Percentiles rank a stretch among this genome's conserved stretches.
Evolutionary conservation across 2,329 filamentous ascomycete genomes (phyloP).

Genomic region (Colletotrichum liriopes): DNA sequence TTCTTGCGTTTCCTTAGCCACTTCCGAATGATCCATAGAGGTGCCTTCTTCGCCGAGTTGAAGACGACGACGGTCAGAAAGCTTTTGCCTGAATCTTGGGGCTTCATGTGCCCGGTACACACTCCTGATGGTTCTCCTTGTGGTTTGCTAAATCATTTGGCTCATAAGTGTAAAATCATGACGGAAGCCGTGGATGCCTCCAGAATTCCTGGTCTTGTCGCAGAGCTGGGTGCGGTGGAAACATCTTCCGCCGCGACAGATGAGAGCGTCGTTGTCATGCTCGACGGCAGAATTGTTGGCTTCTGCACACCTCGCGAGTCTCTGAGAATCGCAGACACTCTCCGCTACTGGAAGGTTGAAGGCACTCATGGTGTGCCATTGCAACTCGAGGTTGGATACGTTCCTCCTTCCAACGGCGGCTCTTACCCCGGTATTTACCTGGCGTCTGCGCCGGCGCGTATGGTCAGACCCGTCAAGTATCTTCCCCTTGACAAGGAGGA

Average conservation of each 20-base stretch:
- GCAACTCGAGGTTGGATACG: constrained; percentile 91
- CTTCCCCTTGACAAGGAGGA: constrained; percentile 89
- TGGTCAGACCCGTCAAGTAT: constrained; percentile 95
- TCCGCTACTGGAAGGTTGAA: constrained; percentile 96
- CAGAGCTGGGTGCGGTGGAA: constrained; percentile 84
- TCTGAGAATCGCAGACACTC: constrained; percentile 84
- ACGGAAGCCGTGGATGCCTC: constrained; percentile 83
- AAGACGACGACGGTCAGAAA: constrained; percentile 98
- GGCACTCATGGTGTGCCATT: constrained; percentile 84
- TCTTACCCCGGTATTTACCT: constrained; percentile 97
- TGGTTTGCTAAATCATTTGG: constrained; percentile 93
- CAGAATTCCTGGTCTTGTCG: constrained; percentile 79
- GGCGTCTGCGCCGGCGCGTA: constrained; percentile 86
- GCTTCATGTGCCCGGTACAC: constrained; percentile 96
- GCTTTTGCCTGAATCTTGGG: constrained; percentile 96
- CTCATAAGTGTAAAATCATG: constrained; percentile 93
- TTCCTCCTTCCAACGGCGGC: constrained; percentile 90
- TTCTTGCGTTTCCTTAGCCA: constrained; percentile 99
- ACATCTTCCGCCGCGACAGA: constrained; percentile 84
- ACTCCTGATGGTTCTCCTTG: constrained; percentile 97
- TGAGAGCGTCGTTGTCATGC: constrained; percentile 89
- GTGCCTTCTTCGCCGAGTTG: constrained; percentile 97
- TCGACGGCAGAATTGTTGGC: constrained; percentile 91
- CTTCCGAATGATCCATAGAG: constrained; percentile 99
- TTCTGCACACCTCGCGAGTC: constrained; percentile 92